These are phyloP conservation scores for Schizophyllum amplum DNA, from an alignment of 1,284 basidiomycete genomes.

Conservation along the genomic window DNA sequence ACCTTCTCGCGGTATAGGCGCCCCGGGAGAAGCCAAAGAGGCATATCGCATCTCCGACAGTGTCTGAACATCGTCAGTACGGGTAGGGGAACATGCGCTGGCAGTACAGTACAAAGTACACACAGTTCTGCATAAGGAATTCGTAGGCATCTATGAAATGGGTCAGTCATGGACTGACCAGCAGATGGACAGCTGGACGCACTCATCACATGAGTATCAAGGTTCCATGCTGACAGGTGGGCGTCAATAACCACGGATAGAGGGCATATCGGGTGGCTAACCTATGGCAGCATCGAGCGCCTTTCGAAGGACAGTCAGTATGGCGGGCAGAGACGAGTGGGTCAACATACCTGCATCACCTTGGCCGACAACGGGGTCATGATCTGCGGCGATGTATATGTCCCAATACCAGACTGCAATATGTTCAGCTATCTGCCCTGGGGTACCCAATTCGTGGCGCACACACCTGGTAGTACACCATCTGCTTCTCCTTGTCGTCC, in stretches of 20 bases:
- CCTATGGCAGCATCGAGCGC: slow-evolving; percentile 36
- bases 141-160: slow-evolving; percentile 41
- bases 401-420: slow-evolving; percentile 9
- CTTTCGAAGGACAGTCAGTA: slow-evolving; percentile 16
- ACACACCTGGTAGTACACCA: slow-evolving; percentile 60
- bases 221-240: slow-evolving; percentile 32
- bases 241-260: not conserved
- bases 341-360: slow-evolving; percentile 17
- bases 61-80: slow-evolving; percentile 25
- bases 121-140: slow-evolving; percentile 59
- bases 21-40: slow-evolving; percentile 63
- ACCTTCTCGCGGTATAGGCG: slow-evolving; percentile 11
- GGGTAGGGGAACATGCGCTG: slow-evolving; percentile 8
- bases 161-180: not conserved
- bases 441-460: slow-evolving; percentile 3
- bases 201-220: slow-evolving; percentile 51
- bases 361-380: slow-evolving; percentile 27
- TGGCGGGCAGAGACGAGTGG: not conserved
- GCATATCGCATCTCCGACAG: slow-evolving; percentile 43
- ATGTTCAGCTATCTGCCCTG: not conserved
- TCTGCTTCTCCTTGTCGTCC: slow-evolving; percentile 38
- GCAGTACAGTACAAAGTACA: slow-evolving; percentile 12
- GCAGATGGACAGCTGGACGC: slow-evolving; percentile 10
- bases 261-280: not conserved
- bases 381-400: slow-evolving; percentile 20